Conservation (phyloP, 2,329 filamentous ascomycete genomes). For the Neonectria sp. region DNA sequence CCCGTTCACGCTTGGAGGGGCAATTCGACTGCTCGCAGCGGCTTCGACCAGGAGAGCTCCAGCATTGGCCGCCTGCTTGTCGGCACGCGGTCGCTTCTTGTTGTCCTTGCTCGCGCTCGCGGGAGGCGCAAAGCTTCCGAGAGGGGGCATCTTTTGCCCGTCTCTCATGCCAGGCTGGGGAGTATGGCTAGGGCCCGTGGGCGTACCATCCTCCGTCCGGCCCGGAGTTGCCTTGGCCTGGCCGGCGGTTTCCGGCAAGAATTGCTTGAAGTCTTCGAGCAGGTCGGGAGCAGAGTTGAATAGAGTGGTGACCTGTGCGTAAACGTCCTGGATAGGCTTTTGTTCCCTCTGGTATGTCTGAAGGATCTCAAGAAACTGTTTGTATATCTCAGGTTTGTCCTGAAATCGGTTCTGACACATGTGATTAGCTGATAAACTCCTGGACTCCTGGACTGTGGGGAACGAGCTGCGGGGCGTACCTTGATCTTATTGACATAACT, state of each 20-base stretch:
- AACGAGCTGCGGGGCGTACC: constrained; percentile 66
- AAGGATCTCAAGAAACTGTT: constrained; percentile 97
- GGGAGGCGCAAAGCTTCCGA: constrained; percentile 92
- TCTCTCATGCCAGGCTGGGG: constrained; percentile 70
- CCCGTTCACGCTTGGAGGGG: constrained; percentile 53
- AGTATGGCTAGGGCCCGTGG: constrained; percentile 65
- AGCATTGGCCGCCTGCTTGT: constrained; percentile 67
- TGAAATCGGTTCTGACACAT: constrained; percentile 89
- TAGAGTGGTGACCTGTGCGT: constrained; percentile 93
- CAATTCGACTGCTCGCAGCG: constrained; percentile 54
- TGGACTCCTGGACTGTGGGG: constrained; percentile 11
- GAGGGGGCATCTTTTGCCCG: constrained; percentile 87
- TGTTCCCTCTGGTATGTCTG: constrained; percentile 99
- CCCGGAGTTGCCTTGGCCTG: constrained; percentile 66
- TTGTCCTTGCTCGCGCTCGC: constrained; percentile 87
- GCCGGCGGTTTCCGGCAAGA: constrained; percentile 87
- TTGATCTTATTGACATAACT: constrained; percentile 99
- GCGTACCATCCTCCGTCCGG: constrained; percentile 70
- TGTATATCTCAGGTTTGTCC: constrained; percentile 97
- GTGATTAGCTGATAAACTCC: constrained; percentile 36
- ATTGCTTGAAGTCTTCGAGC: constrained; percentile 98
- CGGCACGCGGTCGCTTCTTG: constrained; percentile 84
- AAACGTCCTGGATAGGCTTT: constrained; percentile 98
- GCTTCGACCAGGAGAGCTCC: constrained; percentile 61
- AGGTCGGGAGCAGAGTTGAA: constrained; percentile 96